These are phyloP conservation scores for Brassica balearica DNA, from an alignment of 441 rosid genomes.

Conservation along the genomic window DNA sequence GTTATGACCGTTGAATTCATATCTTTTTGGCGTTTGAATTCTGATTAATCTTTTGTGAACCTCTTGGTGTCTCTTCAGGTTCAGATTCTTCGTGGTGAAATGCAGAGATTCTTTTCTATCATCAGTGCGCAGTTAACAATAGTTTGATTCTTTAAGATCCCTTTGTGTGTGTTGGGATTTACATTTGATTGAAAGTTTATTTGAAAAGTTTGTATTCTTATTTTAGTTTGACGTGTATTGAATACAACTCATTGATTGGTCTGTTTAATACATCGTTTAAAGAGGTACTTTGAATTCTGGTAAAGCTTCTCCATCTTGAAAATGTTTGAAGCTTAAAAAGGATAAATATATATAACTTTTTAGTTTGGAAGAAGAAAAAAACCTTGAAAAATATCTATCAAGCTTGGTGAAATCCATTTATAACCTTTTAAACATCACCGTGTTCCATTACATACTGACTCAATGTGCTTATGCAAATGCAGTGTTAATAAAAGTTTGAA, in stretches of 20 bases:
- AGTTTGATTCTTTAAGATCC: constrained; percentile 43
- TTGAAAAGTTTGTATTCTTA: constrained; percentile 23
- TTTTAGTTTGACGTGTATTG: neutral
- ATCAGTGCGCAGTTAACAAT: constrained; percentile 9
- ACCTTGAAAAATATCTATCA: too few relatives aligned
- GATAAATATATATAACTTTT: neutral
- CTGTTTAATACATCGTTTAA: neutral
- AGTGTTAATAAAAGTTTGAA: too few relatives aligned
- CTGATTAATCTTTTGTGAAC: constrained; percentile 6
- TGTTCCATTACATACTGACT: too few relatives aligned
- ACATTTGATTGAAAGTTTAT: constrained; percentile 30
- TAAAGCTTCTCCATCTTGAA: neutral
- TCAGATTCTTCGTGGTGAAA: constrained; percentile 27
- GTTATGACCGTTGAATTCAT: neutral
- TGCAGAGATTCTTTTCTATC: constrained; percentile 12
- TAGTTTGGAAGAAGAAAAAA: too few relatives aligned
- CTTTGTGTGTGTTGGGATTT: constrained; percentile 34
- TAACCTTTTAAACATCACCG: neutral
- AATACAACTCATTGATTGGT: constrained; percentile 15
- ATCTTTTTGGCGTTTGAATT: neutral
- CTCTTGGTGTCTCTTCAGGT: constrained; percentile 1
- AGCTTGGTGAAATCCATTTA: neutral
- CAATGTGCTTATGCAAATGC: too few relatives aligned
- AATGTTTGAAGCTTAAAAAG: neutral
- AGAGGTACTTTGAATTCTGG: neutral